A percentile compares a stretch with the other conserved stretches of the same genome.
Conservation (phyloP, 2,329 filamentous ascomycete species). For the Pseudocercospora musae region DNA sequence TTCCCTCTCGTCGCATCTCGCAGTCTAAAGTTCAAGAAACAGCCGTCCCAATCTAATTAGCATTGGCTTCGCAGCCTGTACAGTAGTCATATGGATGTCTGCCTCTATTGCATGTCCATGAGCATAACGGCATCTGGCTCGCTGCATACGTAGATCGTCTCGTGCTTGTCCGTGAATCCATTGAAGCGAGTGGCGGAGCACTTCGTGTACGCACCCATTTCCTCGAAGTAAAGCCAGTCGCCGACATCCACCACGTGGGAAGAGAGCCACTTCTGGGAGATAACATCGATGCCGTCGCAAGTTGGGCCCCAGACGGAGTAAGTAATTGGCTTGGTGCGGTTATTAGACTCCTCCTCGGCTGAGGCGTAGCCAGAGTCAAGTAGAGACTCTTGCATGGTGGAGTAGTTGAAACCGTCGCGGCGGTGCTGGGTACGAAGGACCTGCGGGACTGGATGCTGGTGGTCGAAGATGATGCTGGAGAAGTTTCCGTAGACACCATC, state of each 20-base stretch:
- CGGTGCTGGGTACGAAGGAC: slow-evolving; percentile 53
- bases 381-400: slow-evolving; percentile 23
- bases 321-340: slow-evolving; percentile 51
- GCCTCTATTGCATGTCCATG: slow-evolving; percentile 5
- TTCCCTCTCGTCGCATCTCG: not conserved
- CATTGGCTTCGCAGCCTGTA: not conserved
- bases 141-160: slow-evolving; percentile 91
- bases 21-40: not conserved
- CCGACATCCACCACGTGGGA: slow-evolving; percentile 78
- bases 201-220: slow-evolving; percentile 98
- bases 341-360: slow-evolving; percentile 44
- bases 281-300: slow-evolving; percentile 95
- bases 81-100: not conserved
- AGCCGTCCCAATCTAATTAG: not conserved
- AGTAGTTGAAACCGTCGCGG: slow-evolving; percentile 33
- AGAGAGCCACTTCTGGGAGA: slow-evolving; percentile 76
- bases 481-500: slow-evolving; percentile 98
- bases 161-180: slow-evolving; percentile 87
- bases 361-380: slow-evolving; percentile 36
- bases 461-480: slow-evolving; percentile 98
- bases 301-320: slow-evolving; percentile 99
- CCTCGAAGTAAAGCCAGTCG: slow-evolving; percentile 97
- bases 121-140: slow-evolving; percentile 67
- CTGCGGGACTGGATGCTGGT: slow-evolving; percentile 85
- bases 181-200: slow-evolving; percentile 98